Evolutionary conservation across 2,329 filamentous ascomycete species (phyloP).

Genomic region (Fusarium zealandicum): DNA sequence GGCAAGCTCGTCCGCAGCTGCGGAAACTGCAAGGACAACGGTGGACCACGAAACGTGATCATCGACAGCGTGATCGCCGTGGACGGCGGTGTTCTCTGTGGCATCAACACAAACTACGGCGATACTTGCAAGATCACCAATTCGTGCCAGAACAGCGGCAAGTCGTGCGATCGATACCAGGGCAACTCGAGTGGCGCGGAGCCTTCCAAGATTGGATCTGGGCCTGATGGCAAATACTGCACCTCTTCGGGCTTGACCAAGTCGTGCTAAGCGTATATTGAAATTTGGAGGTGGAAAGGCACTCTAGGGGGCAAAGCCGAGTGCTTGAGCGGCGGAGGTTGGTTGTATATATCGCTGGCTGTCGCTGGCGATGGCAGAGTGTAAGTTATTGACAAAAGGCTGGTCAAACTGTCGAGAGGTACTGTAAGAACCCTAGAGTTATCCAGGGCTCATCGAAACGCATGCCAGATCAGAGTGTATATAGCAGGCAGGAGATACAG

Average conservation of each 20-base stretch:
- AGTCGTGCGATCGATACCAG: constrained; percentile 32
- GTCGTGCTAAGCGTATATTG: constrained; percentile 21
- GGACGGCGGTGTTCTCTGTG: constrained; percentile 35
- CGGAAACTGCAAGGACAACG: constrained; percentile 46
- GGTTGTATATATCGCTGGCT: no score
- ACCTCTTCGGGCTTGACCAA: constrained; percentile 15
- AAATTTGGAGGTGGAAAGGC: background rate
- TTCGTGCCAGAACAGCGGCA: constrained; percentile 33
- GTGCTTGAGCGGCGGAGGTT: no score
- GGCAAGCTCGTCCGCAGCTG: constrained; percentile 60
- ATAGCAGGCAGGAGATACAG: no score
- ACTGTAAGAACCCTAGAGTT: no score
- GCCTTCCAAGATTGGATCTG: constrained; percentile 37
- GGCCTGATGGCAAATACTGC: constrained; percentile 35
- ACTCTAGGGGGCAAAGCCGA: no score
- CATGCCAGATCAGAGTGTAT: no score
- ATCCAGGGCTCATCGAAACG: no score
- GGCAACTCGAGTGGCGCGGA: constrained; percentile 34
- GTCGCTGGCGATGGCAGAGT: no score
- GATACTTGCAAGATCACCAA: constrained; percentile 38
- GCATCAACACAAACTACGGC: constrained; percentile 40
- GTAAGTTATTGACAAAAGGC: no score
- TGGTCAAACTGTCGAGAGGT: no score
- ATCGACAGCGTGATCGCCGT: constrained; percentile 33
- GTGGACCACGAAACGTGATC: constrained; percentile 31